Evolutionary conservation across 495 filamentous ascomycete genomes (phyloP).

Genomic region (Penicillium salamii): DNA sequence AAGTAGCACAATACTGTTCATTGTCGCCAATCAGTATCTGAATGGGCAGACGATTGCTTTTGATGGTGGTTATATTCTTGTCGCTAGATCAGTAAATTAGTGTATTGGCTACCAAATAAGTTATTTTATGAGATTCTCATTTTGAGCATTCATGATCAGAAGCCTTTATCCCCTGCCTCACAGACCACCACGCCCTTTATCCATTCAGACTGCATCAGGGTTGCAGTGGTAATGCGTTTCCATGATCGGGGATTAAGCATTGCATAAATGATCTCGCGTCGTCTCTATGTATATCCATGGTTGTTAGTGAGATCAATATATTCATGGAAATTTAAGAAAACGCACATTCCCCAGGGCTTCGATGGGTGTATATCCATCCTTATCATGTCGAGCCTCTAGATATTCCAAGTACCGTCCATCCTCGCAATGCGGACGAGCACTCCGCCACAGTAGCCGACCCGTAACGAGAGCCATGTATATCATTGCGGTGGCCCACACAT

Average conservation of each 20-base stretch:
- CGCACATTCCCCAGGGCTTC: constrained; percentile 84
- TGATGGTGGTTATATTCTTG: too few species aligned
- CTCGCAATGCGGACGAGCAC: constrained; percentile 74
- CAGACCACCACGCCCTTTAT: constrained; percentile 19
- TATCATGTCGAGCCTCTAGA: constrained; percentile 71
- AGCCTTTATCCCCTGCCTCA: constrained; percentile 19
- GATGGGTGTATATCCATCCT: constrained; percentile 87
- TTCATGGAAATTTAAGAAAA: constrained; percentile 2
- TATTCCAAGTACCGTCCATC: constrained; percentile 89
- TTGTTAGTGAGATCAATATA: not conserved
- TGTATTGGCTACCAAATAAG: too few species aligned
- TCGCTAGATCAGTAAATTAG: too few species aligned
- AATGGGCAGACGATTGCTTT: too few species aligned
- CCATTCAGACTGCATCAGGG: constrained; percentile 22
- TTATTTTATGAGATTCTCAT: too few species aligned
- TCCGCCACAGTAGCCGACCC: constrained; percentile 82
- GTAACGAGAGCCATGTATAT: constrained; percentile 97
- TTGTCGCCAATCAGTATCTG: too few species aligned
- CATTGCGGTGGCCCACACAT: constrained; percentile 92
- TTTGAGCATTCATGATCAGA: constrained; percentile 6
- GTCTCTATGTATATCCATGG: constrained; percentile 21
- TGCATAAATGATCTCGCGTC: constrained; percentile 25
- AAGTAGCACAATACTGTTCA: too few species aligned
- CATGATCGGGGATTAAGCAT: constrained; percentile 21
- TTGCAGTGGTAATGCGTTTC: constrained; percentile 14